Percentiles rank a stretch among this genome's conserved stretches.
These are phyloP conservation scores for Arabis alpina DNA, from an alignment of 345 rosid species.

Conservation along the genomic window DNA sequence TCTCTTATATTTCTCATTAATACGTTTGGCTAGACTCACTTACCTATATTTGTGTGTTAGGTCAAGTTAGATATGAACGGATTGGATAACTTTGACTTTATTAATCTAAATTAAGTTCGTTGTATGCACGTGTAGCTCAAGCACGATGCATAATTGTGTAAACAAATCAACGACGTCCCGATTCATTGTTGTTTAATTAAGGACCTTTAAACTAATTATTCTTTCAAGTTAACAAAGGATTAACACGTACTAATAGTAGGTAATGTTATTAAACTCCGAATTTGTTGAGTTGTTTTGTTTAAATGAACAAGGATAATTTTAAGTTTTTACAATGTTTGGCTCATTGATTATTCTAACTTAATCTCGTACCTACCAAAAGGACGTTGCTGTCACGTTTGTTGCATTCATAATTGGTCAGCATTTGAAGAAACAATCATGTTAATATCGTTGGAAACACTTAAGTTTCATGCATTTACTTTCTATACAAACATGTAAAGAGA, in stretches of 20 bases:
- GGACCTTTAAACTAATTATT: not conserved
- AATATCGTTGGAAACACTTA: conserved; percentile 5
- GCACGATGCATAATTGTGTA: conserved; percentile 10
- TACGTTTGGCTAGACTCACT: not conserved
- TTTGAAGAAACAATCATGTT: not conserved
- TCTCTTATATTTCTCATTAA: too few species aligned
- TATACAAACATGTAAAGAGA: not conserved
- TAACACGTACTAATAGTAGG: conserved; percentile 16
- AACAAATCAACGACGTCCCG: conserved; percentile 10
- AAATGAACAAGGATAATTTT: not conserved
- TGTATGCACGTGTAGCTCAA: conserved; percentile 28
- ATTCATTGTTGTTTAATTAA: not conserved
- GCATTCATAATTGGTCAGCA: conserved; percentile 26
- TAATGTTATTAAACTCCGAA: conserved; percentile 5
- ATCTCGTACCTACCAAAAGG: conserved; percentile 37
- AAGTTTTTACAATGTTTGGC: conserved; percentile 4
- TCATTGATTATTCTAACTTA: conserved; percentile 23
- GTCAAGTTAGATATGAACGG: conserved; percentile 32
- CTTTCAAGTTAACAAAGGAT: not conserved
- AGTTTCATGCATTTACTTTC: not conserved
- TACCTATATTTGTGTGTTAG: conserved; percentile 25
- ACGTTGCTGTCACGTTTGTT: conserved; percentile 30
- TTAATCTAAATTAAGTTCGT: conserved; percentile 2
- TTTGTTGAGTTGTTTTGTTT: conserved; percentile 3
- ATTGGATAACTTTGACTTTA: conserved; percentile 3